Evolutionary conservation across 2,329 filamentous ascomycete genomes (phyloP).

Genomic region (Apiospora saccharicola): DNA sequence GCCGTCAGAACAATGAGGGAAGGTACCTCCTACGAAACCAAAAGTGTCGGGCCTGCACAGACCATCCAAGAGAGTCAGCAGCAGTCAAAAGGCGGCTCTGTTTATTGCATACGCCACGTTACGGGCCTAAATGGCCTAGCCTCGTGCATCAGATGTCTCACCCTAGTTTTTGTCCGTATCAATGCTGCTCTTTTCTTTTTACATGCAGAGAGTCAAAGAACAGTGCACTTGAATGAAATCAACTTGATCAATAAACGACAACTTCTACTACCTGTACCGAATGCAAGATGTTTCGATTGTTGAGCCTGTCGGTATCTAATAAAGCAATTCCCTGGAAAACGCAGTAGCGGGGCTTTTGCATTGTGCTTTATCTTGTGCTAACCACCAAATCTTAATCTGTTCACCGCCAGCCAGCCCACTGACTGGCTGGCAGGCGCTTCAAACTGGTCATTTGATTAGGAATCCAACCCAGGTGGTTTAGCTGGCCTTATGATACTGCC

Average conservation of each 20-base stretch:
- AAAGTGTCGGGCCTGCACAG: constrained; percentile 17
- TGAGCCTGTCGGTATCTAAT: neutral
- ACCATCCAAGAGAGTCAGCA: neutral
- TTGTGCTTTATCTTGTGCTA: constrained; percentile 5
- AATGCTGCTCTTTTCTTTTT: neutral
- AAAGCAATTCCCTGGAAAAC: neutral
- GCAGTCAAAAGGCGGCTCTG: neutral
- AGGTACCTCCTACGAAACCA: constrained; percentile 16
- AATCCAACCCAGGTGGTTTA: neutral
- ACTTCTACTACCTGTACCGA: neutral
- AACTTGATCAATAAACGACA: neutral
- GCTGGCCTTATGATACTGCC: neutral
- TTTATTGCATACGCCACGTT: constrained; percentile 1
- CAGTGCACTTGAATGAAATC: neutral
- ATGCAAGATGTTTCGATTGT: neutral
- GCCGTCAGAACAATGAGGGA: neutral
- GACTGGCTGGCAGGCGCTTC: neutral
- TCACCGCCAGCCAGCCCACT: neutral
- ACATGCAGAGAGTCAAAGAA: neutral
- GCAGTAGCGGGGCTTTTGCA: neutral
- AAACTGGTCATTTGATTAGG: neutral
- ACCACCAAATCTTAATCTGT: constrained; percentile 8
- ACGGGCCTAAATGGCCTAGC: neutral
- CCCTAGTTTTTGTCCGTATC: neutral
- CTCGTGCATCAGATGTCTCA: constrained; percentile 8